Evolutionary conservation across 257 asterid genomes (phyloP).

Genomic region (Rhazya stricta): DNA sequence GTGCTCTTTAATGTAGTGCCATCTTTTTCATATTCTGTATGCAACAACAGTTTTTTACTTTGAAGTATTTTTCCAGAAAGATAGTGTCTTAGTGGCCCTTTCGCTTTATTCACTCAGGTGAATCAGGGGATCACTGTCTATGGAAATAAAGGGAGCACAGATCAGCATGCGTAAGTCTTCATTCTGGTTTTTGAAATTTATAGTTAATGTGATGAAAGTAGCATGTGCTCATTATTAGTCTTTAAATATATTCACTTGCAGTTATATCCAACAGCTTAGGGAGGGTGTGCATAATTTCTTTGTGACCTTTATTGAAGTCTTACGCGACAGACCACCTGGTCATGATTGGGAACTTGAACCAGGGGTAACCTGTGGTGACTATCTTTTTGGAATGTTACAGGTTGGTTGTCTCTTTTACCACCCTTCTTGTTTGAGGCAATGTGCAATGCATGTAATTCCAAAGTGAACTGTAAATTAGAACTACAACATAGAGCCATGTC

Average conservation of each 20-base stretch:
- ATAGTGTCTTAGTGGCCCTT: background rate
- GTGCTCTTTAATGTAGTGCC: background rate
- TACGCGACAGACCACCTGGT: conserved; percentile 98
- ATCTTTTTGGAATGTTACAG: conserved; percentile 93
- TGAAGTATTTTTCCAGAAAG: background rate
- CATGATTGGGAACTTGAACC: conserved; percentile 99
- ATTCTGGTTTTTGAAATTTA: conserved; percentile 1
- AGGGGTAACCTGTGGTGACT: conserved; percentile 96
- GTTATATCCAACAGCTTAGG: conserved; percentile 96
- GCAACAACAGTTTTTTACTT: background rate
- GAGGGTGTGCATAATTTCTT: conserved; percentile 97
- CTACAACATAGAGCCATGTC: background rate
- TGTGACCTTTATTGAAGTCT: conserved; percentile 92
- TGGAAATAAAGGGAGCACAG: conserved; percentile 99
- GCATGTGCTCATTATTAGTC: background rate
- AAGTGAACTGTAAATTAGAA: background rate
- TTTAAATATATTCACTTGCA: conserved; percentile 24
- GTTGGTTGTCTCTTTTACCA: conserved; percentile 26
- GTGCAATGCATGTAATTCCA: background rate
- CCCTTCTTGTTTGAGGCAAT: background rate
- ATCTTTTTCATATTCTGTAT: background rate
- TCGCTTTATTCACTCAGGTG: conserved; percentile 44
- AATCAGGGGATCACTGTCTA: conserved; percentile 92
- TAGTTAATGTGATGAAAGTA: background rate
- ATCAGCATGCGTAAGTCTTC: conserved; percentile 90